These are phyloP conservation scores for Solanum tarijense DNA, from an alignment of 257 asterid species.

Conservation along the genomic window DNA sequence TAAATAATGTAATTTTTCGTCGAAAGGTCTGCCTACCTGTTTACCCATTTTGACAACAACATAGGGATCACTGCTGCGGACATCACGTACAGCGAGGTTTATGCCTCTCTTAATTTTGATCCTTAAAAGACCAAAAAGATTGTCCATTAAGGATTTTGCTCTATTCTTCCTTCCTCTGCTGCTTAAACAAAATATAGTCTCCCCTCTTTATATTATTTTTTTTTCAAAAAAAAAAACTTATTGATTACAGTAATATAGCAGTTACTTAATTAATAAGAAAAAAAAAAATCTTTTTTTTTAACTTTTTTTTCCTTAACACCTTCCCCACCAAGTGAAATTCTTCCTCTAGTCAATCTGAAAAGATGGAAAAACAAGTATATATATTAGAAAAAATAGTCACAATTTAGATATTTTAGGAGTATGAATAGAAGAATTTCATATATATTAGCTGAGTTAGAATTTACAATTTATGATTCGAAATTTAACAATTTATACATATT, in stretches of 20 bases:
- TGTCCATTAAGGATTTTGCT: background rate
- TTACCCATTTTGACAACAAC: conserved; percentile 46
- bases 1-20: background rate
- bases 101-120: conserved; percentile 4
- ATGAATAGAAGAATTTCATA: background rate
- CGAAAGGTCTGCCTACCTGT: conserved; percentile 15
- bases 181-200: background rate
- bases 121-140: conserved; percentile 7
- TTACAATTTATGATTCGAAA: background rate
- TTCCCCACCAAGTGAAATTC: background rate
- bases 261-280: background rate
- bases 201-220: background rate
- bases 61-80: conserved; percentile 33
- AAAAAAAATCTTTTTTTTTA: background rate
- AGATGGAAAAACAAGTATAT: background rate
- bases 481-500: background rate
- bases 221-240: too few relatives aligned
- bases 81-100: conserved; percentile 18
- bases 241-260: background rate
- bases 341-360: background rate
- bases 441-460: background rate
- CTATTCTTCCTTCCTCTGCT: background rate
- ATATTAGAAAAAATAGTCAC: background rate
- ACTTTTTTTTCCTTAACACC: background rate
- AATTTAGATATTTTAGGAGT: background rate